phyloP scores from a whole-genome alignment of 2,329 filamentous ascomycete species.

The Ceratocystis albifundus region DNA sequence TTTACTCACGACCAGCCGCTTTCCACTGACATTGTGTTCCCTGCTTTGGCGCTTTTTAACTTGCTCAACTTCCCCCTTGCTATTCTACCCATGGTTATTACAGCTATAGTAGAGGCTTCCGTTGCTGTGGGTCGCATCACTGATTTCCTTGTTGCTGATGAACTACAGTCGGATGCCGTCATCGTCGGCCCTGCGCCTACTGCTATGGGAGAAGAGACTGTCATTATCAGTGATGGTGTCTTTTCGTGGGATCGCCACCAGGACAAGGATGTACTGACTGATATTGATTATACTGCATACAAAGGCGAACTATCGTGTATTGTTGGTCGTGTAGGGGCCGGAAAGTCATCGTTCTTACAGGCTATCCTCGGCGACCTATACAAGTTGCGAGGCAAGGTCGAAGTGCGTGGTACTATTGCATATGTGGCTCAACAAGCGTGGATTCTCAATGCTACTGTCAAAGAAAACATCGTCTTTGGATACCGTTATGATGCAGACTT shows the following conservation, averaged over 20 bases:
- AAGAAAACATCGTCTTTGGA: conserved; percentile 94
- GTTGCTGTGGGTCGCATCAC: conserved; percentile 82
- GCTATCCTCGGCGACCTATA: conserved; percentile 82
- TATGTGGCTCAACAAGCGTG: conserved; percentile 90
- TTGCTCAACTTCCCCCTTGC: conserved; percentile 88
- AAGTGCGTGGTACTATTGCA: conserved; percentile 69
- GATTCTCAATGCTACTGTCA: conserved; percentile 96
- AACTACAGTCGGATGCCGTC: conserved; percentile 79
- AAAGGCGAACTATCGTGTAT: conserved; percentile 91
- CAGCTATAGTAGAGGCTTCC: conserved; percentile 86
- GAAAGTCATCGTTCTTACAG: conserved; percentile 87
- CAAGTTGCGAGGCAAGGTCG: conserved; percentile 75
- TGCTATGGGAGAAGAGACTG: conserved; percentile 71
- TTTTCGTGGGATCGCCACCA: conserved; percentile 93
- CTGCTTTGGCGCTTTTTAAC: conserved; percentile 88
- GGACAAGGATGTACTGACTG: conserved; percentile 56
- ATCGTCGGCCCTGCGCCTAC: conserved; percentile 55
- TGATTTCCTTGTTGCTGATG: conserved; percentile 73
- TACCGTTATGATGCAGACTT: conserved; percentile 88
- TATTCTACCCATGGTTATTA: conserved; percentile 95
- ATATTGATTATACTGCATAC: conserved; percentile 77
- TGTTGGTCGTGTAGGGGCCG: conserved; percentile 85
- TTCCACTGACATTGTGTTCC: conserved; percentile 92
- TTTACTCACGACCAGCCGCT: conserved; percentile 68
- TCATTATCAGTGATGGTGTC: conserved; percentile 69